Evolutionary conservation across 345 rosid genomes (phyloP).

Genomic region (Camelina laxa): DNA sequence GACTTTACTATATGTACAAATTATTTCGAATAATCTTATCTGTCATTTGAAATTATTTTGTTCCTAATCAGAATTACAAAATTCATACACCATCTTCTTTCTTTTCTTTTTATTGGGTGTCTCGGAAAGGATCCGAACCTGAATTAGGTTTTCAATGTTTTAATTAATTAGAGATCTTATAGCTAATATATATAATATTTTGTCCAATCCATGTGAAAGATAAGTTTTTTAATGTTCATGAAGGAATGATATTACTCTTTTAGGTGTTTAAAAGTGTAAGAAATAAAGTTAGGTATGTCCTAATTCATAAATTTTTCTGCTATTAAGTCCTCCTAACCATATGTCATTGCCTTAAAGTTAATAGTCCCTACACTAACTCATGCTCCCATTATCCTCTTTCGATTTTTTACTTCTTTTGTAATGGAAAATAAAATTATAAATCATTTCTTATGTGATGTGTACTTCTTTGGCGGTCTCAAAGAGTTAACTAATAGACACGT

Average conservation of each 20-base stretch:
- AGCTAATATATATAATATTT: background rate
- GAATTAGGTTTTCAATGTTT: background rate
- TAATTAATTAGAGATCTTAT: background rate
- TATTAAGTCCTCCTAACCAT: constrained; percentile 34
- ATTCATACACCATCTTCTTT: background rate
- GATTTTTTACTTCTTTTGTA: constrained; percentile 33
- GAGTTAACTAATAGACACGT: background rate
- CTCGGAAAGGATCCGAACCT: background rate
- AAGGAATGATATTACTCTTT: background rate
- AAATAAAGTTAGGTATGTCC: constrained; percentile 38
- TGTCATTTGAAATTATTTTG: background rate
- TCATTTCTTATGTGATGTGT: background rate
- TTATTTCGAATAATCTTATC: constrained; percentile 22
- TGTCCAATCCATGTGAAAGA: constrained; percentile 9
- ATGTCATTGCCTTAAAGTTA: constrained; percentile 31
- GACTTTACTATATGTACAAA: constrained; percentile 18
- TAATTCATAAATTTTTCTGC: constrained; percentile 3
- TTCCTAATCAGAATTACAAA: constrained; percentile 5
- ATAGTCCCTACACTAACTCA: constrained; percentile 40
- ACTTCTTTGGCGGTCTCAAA: constrained; percentile 1
- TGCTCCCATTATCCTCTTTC: constrained; percentile 31
- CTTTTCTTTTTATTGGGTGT: background rate
- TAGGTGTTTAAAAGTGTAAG: constrained; percentile 17
- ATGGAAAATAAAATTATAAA: background rate
- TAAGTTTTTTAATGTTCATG: constrained; percentile 12